Base-by-base conservation (phyloP, 177 flowering plant genomes). In the Tripterygium wilfordii region DNA sequence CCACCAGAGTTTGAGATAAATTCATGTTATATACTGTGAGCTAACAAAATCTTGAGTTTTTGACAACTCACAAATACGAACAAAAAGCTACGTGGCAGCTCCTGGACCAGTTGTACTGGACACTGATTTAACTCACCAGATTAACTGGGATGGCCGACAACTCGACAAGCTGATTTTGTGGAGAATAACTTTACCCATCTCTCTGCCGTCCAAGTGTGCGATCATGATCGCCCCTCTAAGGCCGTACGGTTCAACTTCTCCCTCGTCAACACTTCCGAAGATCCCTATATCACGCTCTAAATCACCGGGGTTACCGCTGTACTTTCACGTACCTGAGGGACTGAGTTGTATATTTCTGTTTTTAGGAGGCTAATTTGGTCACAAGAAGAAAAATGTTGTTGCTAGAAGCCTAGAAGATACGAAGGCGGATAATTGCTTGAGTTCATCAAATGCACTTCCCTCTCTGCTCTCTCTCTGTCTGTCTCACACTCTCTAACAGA, bases 81-180 rank as follows among this genome's bases (percentile, higher is more conserved):
- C n/a, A n/a, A n/a, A n/a, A 30, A 12, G 33, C 33, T 30, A 30
- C 33, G 33, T 30, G 33, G 33, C 33, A 12, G 2, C 1, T 17
- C 10, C 8, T 28, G 38, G 3, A 56, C 65, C 72, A 56, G 27
- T 48, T 53, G 57, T 56, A 27, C 66, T 39, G 32, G n/a, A 38
- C 36, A 38, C 17, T 24, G 19, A 42, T 25, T 22, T 42, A 21
- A 21, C 46, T 18, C 10, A 33, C 28, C 50, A 19, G 46, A 54
- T 37, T 26, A 28, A 35, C 33, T 21, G 42, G 42, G 49, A 55
- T 67, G 64, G 69, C 72, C 71, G 76, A 71, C 72, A 66, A 60
- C 25, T 31, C 23, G 64, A 70, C 68, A 56, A 43, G 61, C 50
- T n/a, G 45, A 63, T 42, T 51, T 65, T 49, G 48, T 47, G 64